phyloP scores from a whole-genome alignment of 495 filamentous ascomycete species.

The Talaromyces thailandensis region DNA sequence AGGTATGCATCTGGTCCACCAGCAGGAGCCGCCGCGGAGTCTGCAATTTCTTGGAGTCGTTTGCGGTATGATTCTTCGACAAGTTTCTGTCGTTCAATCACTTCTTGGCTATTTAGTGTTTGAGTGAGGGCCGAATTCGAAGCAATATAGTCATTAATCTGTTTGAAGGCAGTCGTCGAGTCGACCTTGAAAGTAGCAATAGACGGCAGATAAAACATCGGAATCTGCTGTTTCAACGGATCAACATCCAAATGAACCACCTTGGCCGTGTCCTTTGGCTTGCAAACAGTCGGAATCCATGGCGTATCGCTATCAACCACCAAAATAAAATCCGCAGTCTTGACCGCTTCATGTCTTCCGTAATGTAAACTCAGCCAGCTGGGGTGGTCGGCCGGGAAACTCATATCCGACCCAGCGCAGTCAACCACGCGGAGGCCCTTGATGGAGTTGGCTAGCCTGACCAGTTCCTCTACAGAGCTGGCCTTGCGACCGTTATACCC shows the following conservation, averaged over 20 bases:
- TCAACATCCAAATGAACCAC: conserved; percentile 82
- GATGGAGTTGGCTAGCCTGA: conserved; percentile 68
- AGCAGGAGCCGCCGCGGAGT: conserved; percentile 42
- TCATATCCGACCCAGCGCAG: conserved; percentile 90
- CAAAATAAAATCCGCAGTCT: conserved; percentile 73
- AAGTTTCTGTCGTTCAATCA: conserved; percentile 41
- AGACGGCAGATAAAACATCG: conserved; percentile 69
- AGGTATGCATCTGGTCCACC: conserved; percentile 52
- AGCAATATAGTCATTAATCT: conserved; percentile 54
- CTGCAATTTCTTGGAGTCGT: conserved; percentile 48
- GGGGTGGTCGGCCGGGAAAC: conserved; percentile 76
- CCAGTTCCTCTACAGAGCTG: conserved; percentile 57
- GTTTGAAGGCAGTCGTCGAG: conserved; percentile 58
- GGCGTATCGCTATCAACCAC: conserved; percentile 80
- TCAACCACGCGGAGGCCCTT: conserved; percentile 79
- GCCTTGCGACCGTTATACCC: conserved; percentile 78
- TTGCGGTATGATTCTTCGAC: conserved; percentile 52
- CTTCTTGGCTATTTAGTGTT: conserved; percentile 33
- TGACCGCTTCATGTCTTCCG: conserved; percentile 65
- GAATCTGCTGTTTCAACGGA: conserved; percentile 82
- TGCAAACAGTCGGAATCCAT: conserved; percentile 58
- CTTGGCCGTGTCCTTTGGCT: conserved; percentile 45
- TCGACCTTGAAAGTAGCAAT: conserved; percentile 71
- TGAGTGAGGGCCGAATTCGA: conserved; percentile 35
- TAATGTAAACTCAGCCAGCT: conserved; percentile 68